Evolutionary conservation across 495 filamentous ascomycete species (phyloP).

Genomic region (Physcia stellaris): DNA sequence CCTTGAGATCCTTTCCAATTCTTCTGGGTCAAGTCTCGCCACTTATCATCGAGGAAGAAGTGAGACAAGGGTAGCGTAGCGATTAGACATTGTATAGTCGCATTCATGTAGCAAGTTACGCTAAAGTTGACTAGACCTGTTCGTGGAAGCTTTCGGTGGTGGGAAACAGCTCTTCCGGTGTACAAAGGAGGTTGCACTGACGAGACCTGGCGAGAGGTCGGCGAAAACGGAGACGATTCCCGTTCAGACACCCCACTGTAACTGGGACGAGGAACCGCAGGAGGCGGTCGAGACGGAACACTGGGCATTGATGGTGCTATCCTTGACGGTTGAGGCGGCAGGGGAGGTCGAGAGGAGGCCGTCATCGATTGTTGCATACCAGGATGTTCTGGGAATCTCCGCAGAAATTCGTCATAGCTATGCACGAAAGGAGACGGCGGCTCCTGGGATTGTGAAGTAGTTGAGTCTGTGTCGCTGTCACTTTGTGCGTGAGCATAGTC

Average conservation of each 20-base stretch:
- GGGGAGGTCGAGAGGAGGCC: constrained; percentile 23
- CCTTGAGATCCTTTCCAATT: constrained; percentile 67
- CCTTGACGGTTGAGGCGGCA: constrained; percentile 25
- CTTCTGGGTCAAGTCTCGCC: constrained; percentile 42
- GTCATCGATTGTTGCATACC: constrained; percentile 66
- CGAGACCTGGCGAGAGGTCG: constrained; percentile 31
- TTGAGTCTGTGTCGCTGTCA: constrained; percentile 11
- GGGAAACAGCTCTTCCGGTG: constrained; percentile 28
- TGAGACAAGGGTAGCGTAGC: constrained; percentile 57
- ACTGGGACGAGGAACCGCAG: constrained; percentile 69
- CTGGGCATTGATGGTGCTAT: constrained; percentile 20
- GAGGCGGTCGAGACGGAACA: constrained; percentile 57
- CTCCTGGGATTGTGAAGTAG: constrained; percentile 12
- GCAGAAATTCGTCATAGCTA: constrained; percentile 61
- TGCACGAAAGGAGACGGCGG: constrained; percentile 35
- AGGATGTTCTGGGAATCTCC: constrained; percentile 66
- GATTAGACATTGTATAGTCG: constrained; percentile 68
- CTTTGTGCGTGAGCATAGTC: constrained; percentile 28
- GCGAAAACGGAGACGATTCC: constrained; percentile 35
- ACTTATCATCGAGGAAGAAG: constrained; percentile 49
- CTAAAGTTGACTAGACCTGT: constrained; percentile 74
- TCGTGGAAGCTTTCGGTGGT: constrained; percentile 38
- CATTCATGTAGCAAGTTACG: constrained; percentile 85
- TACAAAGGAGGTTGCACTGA: constrained; percentile 33
- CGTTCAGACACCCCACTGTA: constrained; percentile 78